Evolutionary conservation across 768 basidiomycete genomes (phyloP).

Genomic region (Lepiota venenata): DNA sequence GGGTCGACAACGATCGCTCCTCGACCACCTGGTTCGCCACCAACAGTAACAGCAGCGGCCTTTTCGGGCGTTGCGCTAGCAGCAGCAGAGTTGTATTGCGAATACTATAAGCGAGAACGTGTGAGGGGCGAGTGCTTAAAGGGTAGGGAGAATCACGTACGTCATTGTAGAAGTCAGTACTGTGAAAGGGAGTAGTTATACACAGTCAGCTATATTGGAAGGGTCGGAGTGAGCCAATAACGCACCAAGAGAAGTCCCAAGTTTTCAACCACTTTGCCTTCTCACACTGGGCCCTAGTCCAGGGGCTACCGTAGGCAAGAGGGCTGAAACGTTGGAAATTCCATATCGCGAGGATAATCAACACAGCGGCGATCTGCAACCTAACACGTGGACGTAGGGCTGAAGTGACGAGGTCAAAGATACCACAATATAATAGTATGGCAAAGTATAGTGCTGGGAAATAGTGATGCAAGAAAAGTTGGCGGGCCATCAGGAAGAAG

Average conservation of each 20-base stretch:
- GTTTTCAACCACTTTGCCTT: constrained; percentile 83
- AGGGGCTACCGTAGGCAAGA: constrained; percentile 76
- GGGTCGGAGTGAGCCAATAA: not conserved
- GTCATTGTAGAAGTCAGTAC: constrained; percentile 65
- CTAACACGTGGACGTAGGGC: constrained; percentile 71
- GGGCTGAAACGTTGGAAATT: constrained; percentile 79
- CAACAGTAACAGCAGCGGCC: constrained; percentile 41
- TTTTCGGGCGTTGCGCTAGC: constrained; percentile 34
- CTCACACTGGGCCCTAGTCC: constrained; percentile 81
- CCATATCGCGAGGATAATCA: constrained; percentile 73
- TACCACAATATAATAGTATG: constrained; percentile 69
- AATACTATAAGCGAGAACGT: constrained; percentile 40
- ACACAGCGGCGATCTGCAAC: constrained; percentile 74
- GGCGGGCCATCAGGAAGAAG: constrained; percentile 96
- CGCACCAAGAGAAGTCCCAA: constrained; percentile 94
- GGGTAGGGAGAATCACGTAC: constrained; percentile 37
- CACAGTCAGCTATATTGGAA: not conserved
- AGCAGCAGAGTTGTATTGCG: constrained; percentile 42
- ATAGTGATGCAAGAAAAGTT: constrained; percentile 98
- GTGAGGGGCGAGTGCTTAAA: not conserved
- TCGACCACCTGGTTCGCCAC: constrained; percentile 51
- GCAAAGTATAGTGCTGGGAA: constrained; percentile 95
- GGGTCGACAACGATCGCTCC: constrained; percentile 52
- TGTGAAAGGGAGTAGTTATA: constrained; percentile 23
- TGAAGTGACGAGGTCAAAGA: constrained; percentile 87